Conservation (phyloP, 2,329 filamentous ascomycete species). For the Cadophora sp. region DNA sequence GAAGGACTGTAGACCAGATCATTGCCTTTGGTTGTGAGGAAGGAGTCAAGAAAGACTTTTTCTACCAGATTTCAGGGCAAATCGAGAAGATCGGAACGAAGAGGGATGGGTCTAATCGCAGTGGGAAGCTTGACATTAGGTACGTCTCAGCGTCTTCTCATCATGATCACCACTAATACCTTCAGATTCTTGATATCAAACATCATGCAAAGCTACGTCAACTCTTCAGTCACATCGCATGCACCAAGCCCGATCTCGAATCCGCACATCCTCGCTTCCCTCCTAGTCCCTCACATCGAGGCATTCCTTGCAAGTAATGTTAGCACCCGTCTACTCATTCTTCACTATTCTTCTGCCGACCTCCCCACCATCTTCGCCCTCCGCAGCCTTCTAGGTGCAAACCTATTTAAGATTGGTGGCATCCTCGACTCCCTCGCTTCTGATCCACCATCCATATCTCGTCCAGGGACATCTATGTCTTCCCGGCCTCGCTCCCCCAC, state of each 20-base stretch:
- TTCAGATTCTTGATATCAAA: conserved; percentile 64
- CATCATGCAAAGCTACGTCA: conserved; percentile 62
- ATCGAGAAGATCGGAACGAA: conserved; percentile 62
- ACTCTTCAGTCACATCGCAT: conserved; percentile 55
- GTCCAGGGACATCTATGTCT: conserved; percentile 13
- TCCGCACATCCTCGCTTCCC: conserved; percentile 59
- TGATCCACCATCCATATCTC: conserved; percentile 36
- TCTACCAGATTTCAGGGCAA: conserved; percentile 55
- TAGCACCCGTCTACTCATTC: conserved; percentile 60
- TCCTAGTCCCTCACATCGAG: conserved; percentile 66
- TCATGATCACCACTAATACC: neutral
- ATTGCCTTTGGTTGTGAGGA: conserved; percentile 64
- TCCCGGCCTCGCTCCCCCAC: conserved; percentile 24
- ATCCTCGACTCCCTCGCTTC: conserved; percentile 50
- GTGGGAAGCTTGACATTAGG: conserved; percentile 65
- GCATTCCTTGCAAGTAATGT: conserved; percentile 61
- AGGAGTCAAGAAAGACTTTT: conserved; percentile 58
- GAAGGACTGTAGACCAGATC: conserved; percentile 60
- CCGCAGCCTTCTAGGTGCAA: conserved; percentile 61
- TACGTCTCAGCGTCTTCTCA: conserved; percentile 43
- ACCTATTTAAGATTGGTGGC: conserved; percentile 64
- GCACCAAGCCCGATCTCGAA: conserved; percentile 61
- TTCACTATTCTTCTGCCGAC: conserved; percentile 65
- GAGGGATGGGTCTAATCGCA: conserved; percentile 55
- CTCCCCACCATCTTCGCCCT: conserved; percentile 63